Conservation (phyloP, 1,284 basidiomycete species). For the Neonothopanus nambi region DNA sequence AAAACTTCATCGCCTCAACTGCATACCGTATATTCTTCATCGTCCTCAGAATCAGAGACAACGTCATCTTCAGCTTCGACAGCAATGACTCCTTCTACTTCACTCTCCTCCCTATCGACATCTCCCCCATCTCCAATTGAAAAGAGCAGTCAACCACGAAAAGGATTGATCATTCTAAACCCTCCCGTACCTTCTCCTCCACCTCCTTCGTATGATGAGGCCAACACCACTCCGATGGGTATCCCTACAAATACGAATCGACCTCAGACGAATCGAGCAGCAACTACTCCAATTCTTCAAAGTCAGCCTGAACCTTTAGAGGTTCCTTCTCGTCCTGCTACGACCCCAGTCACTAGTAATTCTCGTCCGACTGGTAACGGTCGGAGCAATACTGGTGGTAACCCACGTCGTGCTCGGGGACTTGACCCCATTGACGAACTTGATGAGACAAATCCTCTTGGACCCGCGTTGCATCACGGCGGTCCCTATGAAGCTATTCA, state of each 20-base stretch:
- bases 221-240: not conserved
- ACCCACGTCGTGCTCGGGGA: slow-evolving; percentile 30
- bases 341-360: not conserved
- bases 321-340: slow-evolving; percentile 4
- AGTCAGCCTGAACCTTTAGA: not conserved
- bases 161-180: slow-evolving; percentile 5
- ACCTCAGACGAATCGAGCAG: not conserved
- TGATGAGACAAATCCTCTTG: slow-evolving; percentile 70
- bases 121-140: not conserved
- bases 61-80: slow-evolving; percentile 4
- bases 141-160: not conserved
- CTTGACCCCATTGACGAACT: slow-evolving; percentile 75
- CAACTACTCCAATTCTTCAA: slow-evolving; percentile 6
- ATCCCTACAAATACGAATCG: not conserved
- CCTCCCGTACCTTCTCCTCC: slow-evolving; percentile 5
- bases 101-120: slow-evolving; percentile 14
- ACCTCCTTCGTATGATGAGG: slow-evolving; percentile 8
- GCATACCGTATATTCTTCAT: too few relatives aligned
- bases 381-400: slow-evolving; percentile 12
- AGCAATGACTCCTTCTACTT: slow-evolving; percentile 16
- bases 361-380: slow-evolving; percentile 2
- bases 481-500: slow-evolving; percentile 66
- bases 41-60: too few relatives aligned
- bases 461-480: slow-evolving; percentile 58
- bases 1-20: too few relatives aligned